Evolutionary conservation across 345 rosid genomes (phyloP).

Genomic region (Rhodamnia argentea): DNA sequence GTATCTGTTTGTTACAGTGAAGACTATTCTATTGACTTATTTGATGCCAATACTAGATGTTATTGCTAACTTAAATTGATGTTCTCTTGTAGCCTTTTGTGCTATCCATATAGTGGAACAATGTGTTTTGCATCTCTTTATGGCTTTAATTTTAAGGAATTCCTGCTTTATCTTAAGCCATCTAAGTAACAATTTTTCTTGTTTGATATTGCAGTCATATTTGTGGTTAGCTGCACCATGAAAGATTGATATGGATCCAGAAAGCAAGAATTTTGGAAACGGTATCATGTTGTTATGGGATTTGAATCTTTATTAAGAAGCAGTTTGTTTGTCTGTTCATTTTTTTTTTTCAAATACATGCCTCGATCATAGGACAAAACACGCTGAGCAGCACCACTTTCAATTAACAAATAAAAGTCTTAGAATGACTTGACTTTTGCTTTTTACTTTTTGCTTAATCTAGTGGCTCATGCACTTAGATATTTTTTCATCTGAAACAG

Average conservation of each 20-base stretch:
- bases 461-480: background rate
- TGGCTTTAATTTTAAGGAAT: background rate
- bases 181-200: background rate
- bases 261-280: constrained; percentile 53
- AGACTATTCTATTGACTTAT: background rate
- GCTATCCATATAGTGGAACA: background rate
- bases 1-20: background rate
- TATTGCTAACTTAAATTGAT: background rate
- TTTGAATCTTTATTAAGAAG: background rate
- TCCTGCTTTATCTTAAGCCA: background rate
- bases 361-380: background rate
- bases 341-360: background rate
- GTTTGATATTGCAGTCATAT: constrained; percentile 24
- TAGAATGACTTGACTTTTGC: background rate
- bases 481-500: background rate
- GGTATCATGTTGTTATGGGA: constrained; percentile 16
- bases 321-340: background rate
- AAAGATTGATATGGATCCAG: constrained; percentile 49
- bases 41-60: background rate
- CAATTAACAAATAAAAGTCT: background rate
- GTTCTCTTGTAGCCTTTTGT: background rate
- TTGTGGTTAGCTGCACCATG: constrained; percentile 7
- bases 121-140: background rate
- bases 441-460: background rate
- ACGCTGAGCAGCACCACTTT: background rate